Evolutionary conservation across 768 basidiomycete species (phyloP).

Genomic region (Macrolepiota fuliginosa): DNA sequence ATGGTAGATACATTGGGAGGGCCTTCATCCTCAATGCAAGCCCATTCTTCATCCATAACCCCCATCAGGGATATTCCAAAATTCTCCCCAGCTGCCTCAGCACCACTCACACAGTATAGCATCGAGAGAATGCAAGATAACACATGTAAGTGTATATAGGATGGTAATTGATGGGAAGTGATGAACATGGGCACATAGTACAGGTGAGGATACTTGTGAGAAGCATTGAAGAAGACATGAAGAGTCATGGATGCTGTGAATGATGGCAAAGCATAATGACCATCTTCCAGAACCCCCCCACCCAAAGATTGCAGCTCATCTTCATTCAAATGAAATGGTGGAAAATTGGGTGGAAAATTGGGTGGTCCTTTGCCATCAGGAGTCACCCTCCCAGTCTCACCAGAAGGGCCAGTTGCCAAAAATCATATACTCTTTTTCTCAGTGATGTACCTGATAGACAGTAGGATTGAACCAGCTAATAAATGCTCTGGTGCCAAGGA

Average conservation of each 20-base stretch:
- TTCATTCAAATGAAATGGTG: constrained; percentile 32
- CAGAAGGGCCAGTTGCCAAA: constrained; percentile 50
- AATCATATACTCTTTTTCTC: constrained; percentile 40
- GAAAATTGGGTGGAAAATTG: too few species aligned
- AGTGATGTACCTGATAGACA: constrained; percentile 40
- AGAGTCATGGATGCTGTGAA: constrained; percentile 64
- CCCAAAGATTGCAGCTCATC: constrained; percentile 58
- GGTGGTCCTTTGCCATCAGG: constrained; percentile 21
- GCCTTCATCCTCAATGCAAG: constrained; percentile 58
- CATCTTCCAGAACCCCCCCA: constrained; percentile 42
- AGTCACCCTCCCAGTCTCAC: constrained; percentile 53
- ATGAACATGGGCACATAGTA: constrained; percentile 72
- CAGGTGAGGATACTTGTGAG: constrained; percentile 40
- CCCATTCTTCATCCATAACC: constrained; percentile 70
- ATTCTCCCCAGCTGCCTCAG: constrained; percentile 61
- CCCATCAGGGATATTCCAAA: constrained; percentile 72
- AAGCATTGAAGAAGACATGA: constrained; percentile 57
- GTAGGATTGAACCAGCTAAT: constrained; percentile 8
- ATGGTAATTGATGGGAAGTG: constrained; percentile 62
- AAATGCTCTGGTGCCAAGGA: neutral
- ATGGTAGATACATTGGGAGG: constrained; percentile 76
- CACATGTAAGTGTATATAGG: constrained; percentile 85
- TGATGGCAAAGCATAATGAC: constrained; percentile 55
- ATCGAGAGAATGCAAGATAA: constrained; percentile 59
- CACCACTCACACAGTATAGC: constrained; percentile 50